Base-by-base conservation (phyloP, 1,139 yeast genomes). In the Suhomyces maxii region DNA sequence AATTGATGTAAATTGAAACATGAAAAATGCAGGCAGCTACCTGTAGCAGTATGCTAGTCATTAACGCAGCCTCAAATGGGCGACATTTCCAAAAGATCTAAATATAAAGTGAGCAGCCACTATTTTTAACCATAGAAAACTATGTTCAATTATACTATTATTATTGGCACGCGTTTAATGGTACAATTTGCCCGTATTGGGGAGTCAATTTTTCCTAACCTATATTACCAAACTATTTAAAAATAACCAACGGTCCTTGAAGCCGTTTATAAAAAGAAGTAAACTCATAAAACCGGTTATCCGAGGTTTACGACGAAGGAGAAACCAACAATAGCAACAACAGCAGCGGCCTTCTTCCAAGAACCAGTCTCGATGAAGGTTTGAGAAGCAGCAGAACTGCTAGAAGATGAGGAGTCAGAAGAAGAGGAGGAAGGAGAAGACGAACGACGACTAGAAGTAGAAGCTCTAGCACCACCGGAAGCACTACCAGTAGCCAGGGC, bases 321-420 rank as follows among this genome's bases (percentile, higher is more conserved):
- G 51, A 64, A 51, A 39, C 76, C 77, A 47, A 74, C 63, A 45
- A 74, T 46, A 45, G 70, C 72, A 40, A 68, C 71, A 37, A 74
- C 63, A 23, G 68, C 68, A 43, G 63, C 63, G 34, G 74, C 66
- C 59, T 61, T 69, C 63, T 74, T 74, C 79, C 77, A 73, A 46
- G 69, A 63, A 33, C 68, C 65, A 31, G 60, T 36, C 26, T 62
- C 64, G 30, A 57, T 45, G 44, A 43, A 39, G 36, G 53, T 47
- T 45, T 44, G 32, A 30, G 45, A 47, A 39, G 52, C 52, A 34
- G 51, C 47, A 8, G 55, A 47, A 33, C 50, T 42, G 9, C 63
- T 53, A 3, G 58, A 36, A 12, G 51, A 36, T 8, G 58, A 45
- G 7, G 44, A 42, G 12, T 53, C 28, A 11, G 57, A 53, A 25